Evolutionary conservation across 495 filamentous ascomycete genomes (phyloP).

Genomic region (Usnea hakonensis): DNA sequence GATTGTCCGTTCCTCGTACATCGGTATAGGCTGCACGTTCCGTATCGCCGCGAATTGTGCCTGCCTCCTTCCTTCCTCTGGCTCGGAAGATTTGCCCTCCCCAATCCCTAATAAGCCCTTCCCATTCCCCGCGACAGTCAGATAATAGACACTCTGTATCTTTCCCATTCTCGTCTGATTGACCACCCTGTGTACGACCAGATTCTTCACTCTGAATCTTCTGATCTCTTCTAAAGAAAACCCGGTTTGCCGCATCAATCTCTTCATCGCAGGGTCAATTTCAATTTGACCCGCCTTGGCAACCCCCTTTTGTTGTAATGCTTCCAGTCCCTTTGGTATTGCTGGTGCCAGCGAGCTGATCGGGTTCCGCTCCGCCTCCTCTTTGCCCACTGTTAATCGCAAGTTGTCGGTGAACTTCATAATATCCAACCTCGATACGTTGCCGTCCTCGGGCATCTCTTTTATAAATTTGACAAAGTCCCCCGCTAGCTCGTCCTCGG

Average conservation of each 20-base stretch:
- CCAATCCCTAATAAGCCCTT: constrained; percentile 83
- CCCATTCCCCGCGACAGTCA: constrained; percentile 75
- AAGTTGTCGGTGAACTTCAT: constrained; percentile 39
- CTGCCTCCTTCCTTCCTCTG: constrained; percentile 52
- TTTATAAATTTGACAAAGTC: constrained; percentile 52
- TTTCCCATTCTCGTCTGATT: constrained; percentile 98
- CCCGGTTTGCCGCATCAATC: constrained; percentile 63
- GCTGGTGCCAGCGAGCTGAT: constrained; percentile 40
- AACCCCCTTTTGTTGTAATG: constrained; percentile 8
- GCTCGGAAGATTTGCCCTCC: constrained; percentile 76
- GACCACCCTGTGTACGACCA: constrained; percentile 64
- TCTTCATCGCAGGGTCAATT: constrained; percentile 45
- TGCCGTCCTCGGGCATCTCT: constrained; percentile 42
- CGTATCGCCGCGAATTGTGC: constrained; percentile 68
- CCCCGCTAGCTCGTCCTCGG: constrained; percentile 44
- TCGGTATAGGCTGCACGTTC: constrained; percentile 76
- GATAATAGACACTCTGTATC: constrained; percentile 58
- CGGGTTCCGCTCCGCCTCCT: constrained; percentile 43
- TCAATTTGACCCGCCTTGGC: constrained; percentile 27
- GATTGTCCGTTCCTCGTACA: constrained; percentile 88
- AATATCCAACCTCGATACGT: constrained; percentile 37
- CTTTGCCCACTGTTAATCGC: constrained; percentile 45
- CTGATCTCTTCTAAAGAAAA: constrained; percentile 50
- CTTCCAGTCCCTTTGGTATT: constrained; percentile 34
- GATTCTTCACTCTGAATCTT: constrained; percentile 48